Conservation (phyloP, 2,329 filamentous ascomycete species). For the Clonostachys rosea region DNA sequence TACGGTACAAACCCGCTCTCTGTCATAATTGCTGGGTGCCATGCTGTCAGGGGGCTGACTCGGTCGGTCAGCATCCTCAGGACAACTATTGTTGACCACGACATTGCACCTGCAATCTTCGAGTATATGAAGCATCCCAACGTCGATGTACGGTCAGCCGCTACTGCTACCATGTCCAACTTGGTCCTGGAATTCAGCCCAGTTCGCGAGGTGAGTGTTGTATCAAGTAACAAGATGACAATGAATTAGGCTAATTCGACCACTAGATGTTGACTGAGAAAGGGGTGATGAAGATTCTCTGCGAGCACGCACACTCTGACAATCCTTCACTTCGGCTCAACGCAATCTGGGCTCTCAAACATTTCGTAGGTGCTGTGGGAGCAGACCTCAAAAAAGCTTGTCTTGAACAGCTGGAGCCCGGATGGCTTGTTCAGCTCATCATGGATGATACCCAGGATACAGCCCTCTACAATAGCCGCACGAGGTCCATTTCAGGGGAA, state of each 20-base stretch:
- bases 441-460: slow-evolving; percentile 56
- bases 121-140: slow-evolving; percentile 70
- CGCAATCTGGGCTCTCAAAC: slow-evolving; percentile 90
- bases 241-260: slow-evolving; percentile 10
- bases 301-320: slow-evolving; percentile 76
- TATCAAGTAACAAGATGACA: too few relatives aligned
- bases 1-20: slow-evolving; percentile 71
- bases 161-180: slow-evolving; percentile 81
- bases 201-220: slow-evolving; percentile 70
- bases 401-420: slow-evolving; percentile 70
- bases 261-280: slow-evolving; percentile 64
- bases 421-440: slow-evolving; percentile 78
- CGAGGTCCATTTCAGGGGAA: slow-evolving; percentile 19
- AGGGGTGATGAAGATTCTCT: slow-evolving; percentile 72
- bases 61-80: slow-evolving; percentile 80
- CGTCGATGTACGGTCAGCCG: slow-evolving; percentile 77
- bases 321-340: slow-evolving; percentile 78
- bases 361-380: slow-evolving; percentile 71
- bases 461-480: slow-evolving; percentile 32
- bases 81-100: slow-evolving; percentile 83
- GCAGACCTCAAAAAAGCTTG: slow-evolving; percentile 72
- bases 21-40: slow-evolving; percentile 82
- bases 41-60: slow-evolving; percentile 74
- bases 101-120: slow-evolving; percentile 73
- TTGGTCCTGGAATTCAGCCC: slow-evolving; percentile 85